These are phyloP conservation scores for Candida ortonii DNA, from an alignment of 805 yeast genomes.

Conservation along the genomic window DNA sequence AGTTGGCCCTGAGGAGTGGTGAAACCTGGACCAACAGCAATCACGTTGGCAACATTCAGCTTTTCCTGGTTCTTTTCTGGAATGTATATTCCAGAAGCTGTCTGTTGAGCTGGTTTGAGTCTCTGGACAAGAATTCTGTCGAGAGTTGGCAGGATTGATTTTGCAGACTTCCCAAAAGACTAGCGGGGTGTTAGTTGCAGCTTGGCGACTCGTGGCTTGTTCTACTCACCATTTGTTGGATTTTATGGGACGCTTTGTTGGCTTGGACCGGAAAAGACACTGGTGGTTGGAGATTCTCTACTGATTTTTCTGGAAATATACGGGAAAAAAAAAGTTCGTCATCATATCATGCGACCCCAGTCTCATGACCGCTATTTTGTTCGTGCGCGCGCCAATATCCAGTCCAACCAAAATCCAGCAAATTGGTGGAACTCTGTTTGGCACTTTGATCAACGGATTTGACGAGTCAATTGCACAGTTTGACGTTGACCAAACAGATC, in stretches of 20 bases:
- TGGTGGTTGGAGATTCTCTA: neutral
- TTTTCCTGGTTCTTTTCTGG: slow-evolving; percentile 97
- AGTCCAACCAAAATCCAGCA: slow-evolving; percentile 2
- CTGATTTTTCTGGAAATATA: neutral
- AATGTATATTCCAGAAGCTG: slow-evolving; percentile 88
- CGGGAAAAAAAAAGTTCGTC: neutral
- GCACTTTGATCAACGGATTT: too few relatives aligned
- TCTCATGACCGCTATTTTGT: too few relatives aligned
- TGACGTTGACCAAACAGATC: neutral
- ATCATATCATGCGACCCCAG: too few relatives aligned
- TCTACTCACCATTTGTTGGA: too few relatives aligned
- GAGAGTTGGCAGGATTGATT: slow-evolving; percentile 84
- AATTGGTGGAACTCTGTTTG: too few relatives aligned
- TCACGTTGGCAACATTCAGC: slow-evolving; percentile 85
- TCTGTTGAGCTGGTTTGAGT: slow-evolving; percentile 84
- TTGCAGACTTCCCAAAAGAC: slow-evolving; percentile 74
- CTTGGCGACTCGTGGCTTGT: too few relatives aligned
- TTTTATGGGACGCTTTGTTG: too few relatives aligned
- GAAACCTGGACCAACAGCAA: slow-evolving; percentile 95
- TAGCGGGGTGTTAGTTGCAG: slow-evolving; percentile 8
- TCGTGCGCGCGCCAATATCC: neutral
- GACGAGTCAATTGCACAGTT: neutral
- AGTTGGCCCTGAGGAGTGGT: slow-evolving; percentile 71
- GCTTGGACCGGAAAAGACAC: too few relatives aligned
- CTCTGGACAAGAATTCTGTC: slow-evolving; percentile 97